phyloP scores from a whole-genome alignment of 441 rosid species.

The Corymbia calophylla region DNA sequence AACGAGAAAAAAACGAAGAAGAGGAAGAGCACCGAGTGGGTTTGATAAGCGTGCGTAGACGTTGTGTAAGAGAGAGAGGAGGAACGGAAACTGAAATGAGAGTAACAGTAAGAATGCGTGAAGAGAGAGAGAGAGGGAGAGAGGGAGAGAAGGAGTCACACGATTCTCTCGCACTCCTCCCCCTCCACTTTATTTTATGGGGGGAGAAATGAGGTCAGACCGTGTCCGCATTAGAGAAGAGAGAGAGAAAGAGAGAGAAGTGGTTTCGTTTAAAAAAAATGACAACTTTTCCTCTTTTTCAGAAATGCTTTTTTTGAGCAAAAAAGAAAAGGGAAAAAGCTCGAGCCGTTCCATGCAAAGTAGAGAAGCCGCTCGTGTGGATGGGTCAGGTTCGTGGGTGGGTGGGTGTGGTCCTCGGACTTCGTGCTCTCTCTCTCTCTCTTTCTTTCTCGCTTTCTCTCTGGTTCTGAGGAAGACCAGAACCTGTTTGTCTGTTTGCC shows the following conservation, averaged over 20 bases:
- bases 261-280: neutral
- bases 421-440: conserved; percentile 8
- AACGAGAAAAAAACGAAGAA: neutral
- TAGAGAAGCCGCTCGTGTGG: conserved; percentile 68
- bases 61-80: neutral
- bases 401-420: neutral
- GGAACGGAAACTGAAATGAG: neutral
- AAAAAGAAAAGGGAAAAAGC: neutral
- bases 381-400: conserved; percentile 9
- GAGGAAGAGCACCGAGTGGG: neutral
- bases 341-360: conserved; percentile 22
- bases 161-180: neutral
- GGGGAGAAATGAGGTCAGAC: neutral
- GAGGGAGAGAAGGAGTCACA: neutral
- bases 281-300: neutral
- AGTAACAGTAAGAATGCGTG: neutral
- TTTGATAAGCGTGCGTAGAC: neutral
- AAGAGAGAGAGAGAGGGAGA: neutral
- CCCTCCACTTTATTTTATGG: neutral
- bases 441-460: neutral
- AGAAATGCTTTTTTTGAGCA: neutral
- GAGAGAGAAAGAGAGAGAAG: neutral
- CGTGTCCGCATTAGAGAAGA: neutral
- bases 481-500: conserved; percentile 27
- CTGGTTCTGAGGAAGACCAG: conserved; percentile 34